These are phyloP conservation scores for Antrodiella citrinella DNA, from an alignment of 768 basidiomycete species.

Conservation along the genomic window DNA sequence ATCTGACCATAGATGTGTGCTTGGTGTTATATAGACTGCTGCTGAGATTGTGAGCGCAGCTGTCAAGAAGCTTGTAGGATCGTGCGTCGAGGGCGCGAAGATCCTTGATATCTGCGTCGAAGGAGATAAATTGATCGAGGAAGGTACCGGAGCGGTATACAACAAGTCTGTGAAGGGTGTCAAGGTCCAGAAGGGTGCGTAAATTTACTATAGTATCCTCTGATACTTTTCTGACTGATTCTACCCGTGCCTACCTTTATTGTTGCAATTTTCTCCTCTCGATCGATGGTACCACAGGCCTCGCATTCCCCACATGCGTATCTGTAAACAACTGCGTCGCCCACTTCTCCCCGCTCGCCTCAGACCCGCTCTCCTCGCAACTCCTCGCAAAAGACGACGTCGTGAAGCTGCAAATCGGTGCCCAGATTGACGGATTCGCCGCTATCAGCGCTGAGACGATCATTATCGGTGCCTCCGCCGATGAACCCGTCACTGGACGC, in stretches of 20 bases:
- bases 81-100: slow-evolving; percentile 75
- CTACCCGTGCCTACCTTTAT: too few species aligned
- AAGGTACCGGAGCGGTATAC: slow-evolving; percentile 77
- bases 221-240: neutral
- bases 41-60: slow-evolving; percentile 85
- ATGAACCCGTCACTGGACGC: slow-evolving; percentile 72
- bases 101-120: slow-evolving; percentile 85
- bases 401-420: slow-evolving; percentile 93
- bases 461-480: slow-evolving; percentile 71
- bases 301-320: slow-evolving; percentile 91
- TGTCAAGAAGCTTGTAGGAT: slow-evolving; percentile 75
- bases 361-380: slow-evolving; percentile 63
- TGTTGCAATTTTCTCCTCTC: neutral
- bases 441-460: slow-evolving; percentile 91
- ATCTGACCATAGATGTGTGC: slow-evolving; percentile 4
- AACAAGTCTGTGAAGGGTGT: slow-evolving; percentile 87
- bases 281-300: slow-evolving; percentile 36
- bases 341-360: slow-evolving; percentile 94
- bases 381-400: slow-evolving; percentile 79
- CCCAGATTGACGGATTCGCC: slow-evolving; percentile 97
- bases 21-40: slow-evolving; percentile 48
- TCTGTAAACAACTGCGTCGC: slow-evolving; percentile 95
- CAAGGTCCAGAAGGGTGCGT: slow-evolving; percentile 79
- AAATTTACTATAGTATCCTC: neutral
- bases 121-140: slow-evolving; percentile 90